Percentiles rank a stretch among this genome's conserved stretches.
Conservation (phyloP, 805 yeast species). For the Starmerella sp. region DNA sequence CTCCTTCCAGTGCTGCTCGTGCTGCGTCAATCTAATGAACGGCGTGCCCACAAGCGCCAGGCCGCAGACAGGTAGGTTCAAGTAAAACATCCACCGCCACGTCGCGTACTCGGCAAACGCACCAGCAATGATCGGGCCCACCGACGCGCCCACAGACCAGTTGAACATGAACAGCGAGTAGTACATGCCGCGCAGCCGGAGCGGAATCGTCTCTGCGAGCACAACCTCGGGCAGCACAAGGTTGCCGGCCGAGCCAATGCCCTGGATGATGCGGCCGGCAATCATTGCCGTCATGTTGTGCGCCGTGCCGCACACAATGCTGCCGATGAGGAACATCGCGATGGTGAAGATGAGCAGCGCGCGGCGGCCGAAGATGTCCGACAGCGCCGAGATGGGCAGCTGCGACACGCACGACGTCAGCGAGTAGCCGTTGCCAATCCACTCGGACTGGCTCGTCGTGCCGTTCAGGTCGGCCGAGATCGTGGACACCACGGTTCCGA, state of each 20-base stretch:
- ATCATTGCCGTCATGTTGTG: slow-evolving; percentile 48
- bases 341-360: slow-evolving; percentile 39
- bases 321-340: slow-evolving; percentile 49
- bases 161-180: slow-evolving; percentile 24
- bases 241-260: slow-evolving; percentile 62
- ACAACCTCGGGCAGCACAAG: slow-evolving; percentile 48
- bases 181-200: slow-evolving; percentile 27
- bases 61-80: slow-evolving; percentile 59
- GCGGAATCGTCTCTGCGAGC: slow-evolving; percentile 44
- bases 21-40: slow-evolving; percentile 32
- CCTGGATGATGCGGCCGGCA: slow-evolving; percentile 60
- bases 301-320: slow-evolving; percentile 46
- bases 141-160: slow-evolving; percentile 27
- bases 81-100: slow-evolving; percentile 74
- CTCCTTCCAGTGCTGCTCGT: slow-evolving; percentile 23
- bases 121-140: slow-evolving; percentile 59
- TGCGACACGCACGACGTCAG: slow-evolving; percentile 21
- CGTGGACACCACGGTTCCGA: slow-evolving; percentile 18
- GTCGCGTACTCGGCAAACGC: slow-evolving; percentile 45
- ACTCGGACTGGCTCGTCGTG: slow-evolving; percentile 24
- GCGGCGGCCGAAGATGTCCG: slow-evolving; percentile 35
- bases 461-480: slow-evolving; percentile 20
- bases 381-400: slow-evolving; percentile 21
- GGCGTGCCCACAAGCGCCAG: slow-evolving; percentile 33
- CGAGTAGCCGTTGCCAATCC: slow-evolving; percentile 27